These are phyloP conservation scores for Coix lacrymajobi DNA, from an alignment of 176 grass and related monocot genomes.

Conservation along the genomic window DNA sequence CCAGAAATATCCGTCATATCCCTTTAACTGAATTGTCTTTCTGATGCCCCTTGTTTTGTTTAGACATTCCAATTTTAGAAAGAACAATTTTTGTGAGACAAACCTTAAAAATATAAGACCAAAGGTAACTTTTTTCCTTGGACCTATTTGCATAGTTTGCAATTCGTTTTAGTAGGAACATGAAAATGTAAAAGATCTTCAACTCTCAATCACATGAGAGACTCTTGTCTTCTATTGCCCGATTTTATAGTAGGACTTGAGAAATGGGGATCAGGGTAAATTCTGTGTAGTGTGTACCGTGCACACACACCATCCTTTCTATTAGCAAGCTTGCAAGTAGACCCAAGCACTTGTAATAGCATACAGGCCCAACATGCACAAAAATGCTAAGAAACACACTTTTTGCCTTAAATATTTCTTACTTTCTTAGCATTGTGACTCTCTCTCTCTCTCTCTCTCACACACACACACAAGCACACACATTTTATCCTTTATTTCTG, in stretches of 20 bases:
- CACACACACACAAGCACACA: too few species aligned
- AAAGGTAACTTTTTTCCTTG: too few species aligned
- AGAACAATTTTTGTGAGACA: neutral
- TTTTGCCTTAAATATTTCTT: neutral
- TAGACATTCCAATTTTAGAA: neutral
- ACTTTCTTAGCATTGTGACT: neutral
- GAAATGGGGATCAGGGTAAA: neutral
- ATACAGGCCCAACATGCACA: neutral
- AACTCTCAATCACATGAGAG: neutral
- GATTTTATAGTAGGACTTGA: neutral
- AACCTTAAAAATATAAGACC: too few species aligned
- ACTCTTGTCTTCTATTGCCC: neutral
- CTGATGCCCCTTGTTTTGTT: neutral
- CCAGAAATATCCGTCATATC: neutral
- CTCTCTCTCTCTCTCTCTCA: too few species aligned
- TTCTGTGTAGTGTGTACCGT: neutral
- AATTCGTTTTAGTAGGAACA: neutral
- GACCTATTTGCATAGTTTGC: slow-evolving; percentile 8
- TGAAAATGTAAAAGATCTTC: neutral
- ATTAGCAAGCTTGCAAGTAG: neutral
- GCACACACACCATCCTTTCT: neutral
- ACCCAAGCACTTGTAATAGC: neutral
- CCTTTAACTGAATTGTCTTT: neutral
- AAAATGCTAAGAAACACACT: neutral
- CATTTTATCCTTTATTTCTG: neutral